These are phyloP conservation scores for Sphaerulina musiva DNA, from an alignment of 2,329 filamentous ascomycete genomes.

Conservation along the genomic window DNA sequence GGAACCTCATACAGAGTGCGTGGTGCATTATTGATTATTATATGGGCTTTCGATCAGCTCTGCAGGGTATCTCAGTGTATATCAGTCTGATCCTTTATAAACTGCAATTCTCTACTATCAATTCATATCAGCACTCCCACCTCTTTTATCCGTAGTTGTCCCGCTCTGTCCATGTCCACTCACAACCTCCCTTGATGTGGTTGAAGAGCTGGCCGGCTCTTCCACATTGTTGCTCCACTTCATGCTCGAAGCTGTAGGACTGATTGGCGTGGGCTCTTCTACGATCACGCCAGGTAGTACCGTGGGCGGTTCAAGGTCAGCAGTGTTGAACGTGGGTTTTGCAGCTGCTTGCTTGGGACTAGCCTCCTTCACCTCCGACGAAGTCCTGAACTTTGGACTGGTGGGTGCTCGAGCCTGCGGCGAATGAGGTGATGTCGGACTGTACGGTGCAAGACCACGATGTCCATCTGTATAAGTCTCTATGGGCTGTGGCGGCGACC, in stretches of 20 bases:
- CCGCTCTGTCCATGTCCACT: too few species aligned
- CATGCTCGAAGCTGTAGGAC: slow-evolving; percentile 19
- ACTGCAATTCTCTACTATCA: too few species aligned
- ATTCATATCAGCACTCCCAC: too few species aligned
- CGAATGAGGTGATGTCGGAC: slow-evolving; percentile 1
- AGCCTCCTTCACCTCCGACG: slow-evolving; percentile 8
- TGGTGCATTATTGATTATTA: too few species aligned
- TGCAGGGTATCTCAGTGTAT: too few species aligned
- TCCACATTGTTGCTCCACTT: slow-evolving; percentile 34
- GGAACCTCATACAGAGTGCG: too few species aligned
- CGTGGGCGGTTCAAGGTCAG: slow-evolving; percentile 15
- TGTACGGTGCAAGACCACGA: slow-evolving; percentile 34
- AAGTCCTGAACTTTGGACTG: slow-evolving; percentile 8
- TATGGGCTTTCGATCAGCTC: too few species aligned
- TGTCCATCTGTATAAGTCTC: slow-evolving; percentile 31
- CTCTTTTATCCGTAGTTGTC: too few species aligned
- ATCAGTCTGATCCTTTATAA: too few species aligned
- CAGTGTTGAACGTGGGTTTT: slow-evolving; percentile 18
- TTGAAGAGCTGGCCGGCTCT: slow-evolving; percentile 12
- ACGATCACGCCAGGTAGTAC: slow-evolving; percentile 20
- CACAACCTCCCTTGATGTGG: too few species aligned
- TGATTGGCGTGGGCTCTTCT: slow-evolving; percentile 24
- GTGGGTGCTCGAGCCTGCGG: slow-evolving; percentile 1
- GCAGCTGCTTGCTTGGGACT: slow-evolving; percentile 9
- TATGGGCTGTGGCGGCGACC: not conserved